phyloP scores from a whole-genome alignment of 768 basidiomycete genomes.

The Amanita molliuscula region DNA sequence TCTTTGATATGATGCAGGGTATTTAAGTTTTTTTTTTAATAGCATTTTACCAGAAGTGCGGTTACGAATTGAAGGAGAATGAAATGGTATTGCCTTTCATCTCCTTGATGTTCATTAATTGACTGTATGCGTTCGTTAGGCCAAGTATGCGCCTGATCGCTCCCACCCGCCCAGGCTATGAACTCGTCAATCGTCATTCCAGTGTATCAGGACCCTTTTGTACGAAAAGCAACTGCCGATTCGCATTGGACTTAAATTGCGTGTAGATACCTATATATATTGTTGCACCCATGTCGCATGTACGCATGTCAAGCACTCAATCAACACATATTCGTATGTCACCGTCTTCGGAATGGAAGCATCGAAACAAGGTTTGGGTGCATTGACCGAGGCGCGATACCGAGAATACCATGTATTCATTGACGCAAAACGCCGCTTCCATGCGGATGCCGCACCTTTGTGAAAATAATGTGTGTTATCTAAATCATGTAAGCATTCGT shows the following conservation, averaged over 20 bases:
- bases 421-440: too few species aligned
- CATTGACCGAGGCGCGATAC: too few species aligned
- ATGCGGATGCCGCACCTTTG: too few species aligned
- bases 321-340: too few species aligned
- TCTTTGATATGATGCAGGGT: constrained; percentile 3
- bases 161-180: constrained; percentile 4
- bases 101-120: not conserved
- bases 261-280: not conserved
- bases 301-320: not conserved
- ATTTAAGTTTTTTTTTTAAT: not conserved
- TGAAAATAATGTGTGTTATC: too few species aligned
- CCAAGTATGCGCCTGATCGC: constrained; percentile 5
- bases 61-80: constrained; percentile 80
- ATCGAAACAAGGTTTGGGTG: too few species aligned
- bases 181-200: not conserved
- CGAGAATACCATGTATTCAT: too few species aligned
- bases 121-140: not conserved
- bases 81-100: constrained; percentile 68
- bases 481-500: too few species aligned
- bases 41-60: constrained; percentile 99
- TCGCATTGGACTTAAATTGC: not conserved
- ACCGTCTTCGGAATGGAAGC: too few species aligned
- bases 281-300: too few species aligned
- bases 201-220: not conserved
- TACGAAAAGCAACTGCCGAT: not conserved